Base-by-base conservation (phyloP, 768 basidiomycete genomes). In the Suillus plorans region DNA sequence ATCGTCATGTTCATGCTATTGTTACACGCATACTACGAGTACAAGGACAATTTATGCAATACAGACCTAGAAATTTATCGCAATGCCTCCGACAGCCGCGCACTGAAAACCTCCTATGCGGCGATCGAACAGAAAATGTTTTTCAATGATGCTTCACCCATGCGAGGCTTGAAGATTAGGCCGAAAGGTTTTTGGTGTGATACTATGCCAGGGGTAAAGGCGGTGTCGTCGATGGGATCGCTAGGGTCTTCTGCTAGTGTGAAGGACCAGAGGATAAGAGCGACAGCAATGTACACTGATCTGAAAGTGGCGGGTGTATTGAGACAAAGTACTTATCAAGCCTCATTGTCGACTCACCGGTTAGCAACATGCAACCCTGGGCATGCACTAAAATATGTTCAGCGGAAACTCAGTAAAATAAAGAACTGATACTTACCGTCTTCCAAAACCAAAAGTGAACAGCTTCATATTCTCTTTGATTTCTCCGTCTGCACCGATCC, bases 191-290 rank as follows among this genome's bases (percentile, higher is more conserved):
- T 69, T 2, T 89, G 89, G 62, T 88, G 88, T 0, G 83, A 80
- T 69, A 89, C 89, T 14, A 86, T 85, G 5, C 83, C 84, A 67
- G 87, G 84, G 1, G 84, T 85, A 69, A 90, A 89, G 0, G 82
- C 86, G 49, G 83, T 76, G 9, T 83, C 81, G 71, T 91, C 86
- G 53, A 91, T 89, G 0, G 87, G 86, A 8, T 77, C 72, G 9
- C 74, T 66, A 0, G 82, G 78, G 66, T 88, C 85, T 31, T 82
- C 70, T 0, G 72, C 72, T 25, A 91, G 76, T 1, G 68, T 79
- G 76, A 90, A 89, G 0, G 87, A 82, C 86, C 88, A 90, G n/a
- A 88, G 79, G 7, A 86, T 69, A 20, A 88, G 78, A 0, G 87
- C 86, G 0, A 86, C 81, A 66, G 87, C 89, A 61, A 90, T 78